Conservation (phyloP, 805 yeast species). For the Wickerhamomyces sydowiorum region DNA sequence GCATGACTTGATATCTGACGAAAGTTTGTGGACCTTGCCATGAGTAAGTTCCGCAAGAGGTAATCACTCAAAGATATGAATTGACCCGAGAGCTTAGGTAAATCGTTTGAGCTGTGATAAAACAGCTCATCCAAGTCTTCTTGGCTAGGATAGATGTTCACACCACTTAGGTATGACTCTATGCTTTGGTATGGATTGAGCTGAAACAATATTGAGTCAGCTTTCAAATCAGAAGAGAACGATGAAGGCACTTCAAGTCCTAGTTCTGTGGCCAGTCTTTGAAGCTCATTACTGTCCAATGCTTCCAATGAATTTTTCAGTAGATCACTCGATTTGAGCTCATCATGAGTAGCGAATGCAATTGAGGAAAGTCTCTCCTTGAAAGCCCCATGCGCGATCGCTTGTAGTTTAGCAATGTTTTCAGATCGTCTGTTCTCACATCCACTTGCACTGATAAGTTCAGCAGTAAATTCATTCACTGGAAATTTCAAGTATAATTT, state of each 20-base stretch:
- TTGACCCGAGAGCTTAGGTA: neutral
- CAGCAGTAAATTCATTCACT: slow-evolving; percentile 36
- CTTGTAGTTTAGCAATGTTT: slow-evolving; percentile 19
- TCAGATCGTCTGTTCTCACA: slow-evolving; percentile 6
- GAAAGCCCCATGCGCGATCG: slow-evolving; percentile 13
- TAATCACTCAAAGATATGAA: slow-evolving; percentile 10
- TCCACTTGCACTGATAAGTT: slow-evolving; percentile 12
- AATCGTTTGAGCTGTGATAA: neutral
- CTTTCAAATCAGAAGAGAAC: no score
- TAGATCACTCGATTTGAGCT: neutral
- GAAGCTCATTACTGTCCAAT: neutral
- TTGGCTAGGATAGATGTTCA: neutral
- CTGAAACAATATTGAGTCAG: neutral
- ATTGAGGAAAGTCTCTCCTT: slow-evolving; percentile 3
- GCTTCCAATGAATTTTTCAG: neutral
- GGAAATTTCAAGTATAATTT: slow-evolving; percentile 30
- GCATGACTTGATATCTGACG: neutral
- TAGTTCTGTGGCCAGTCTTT: neutral
- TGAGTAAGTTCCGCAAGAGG: slow-evolving; percentile 5
- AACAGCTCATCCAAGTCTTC: neutral
- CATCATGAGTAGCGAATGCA: neutral
- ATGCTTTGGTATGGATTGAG: neutral
- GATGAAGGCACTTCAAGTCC: no score
- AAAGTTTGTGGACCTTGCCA: no score
- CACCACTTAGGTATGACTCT: neutral